Base-by-base conservation (phyloP, 768 basidiomycete genomes). In the Pilatotrama ljubarskyi region DNA sequence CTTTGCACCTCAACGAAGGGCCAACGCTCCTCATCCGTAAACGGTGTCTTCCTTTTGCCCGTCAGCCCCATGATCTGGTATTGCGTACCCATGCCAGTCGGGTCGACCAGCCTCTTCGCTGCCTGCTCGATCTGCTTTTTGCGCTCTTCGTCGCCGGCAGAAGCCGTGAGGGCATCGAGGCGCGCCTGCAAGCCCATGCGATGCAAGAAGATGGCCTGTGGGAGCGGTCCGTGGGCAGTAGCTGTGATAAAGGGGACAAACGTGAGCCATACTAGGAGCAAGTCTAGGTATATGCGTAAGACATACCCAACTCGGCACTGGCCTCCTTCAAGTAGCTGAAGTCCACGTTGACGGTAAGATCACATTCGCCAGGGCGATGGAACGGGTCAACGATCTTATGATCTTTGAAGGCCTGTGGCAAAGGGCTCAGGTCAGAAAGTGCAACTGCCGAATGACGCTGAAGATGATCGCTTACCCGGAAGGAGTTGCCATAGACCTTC, bases 281-380 rank as follows among this genome's bases (percentile, higher is more conserved):
- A 46, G 42, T n/a, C n/a, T n/a, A n/a, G n/a, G n/a, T n/a, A n/a
- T n/a, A n/a, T n/a, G n/a, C n/a, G 20, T 25, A 46, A 38, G 32
- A 71, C 82, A 25, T 59, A 91, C 92, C 90, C 3, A 84, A 74
- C 54, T 82, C 85, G 1, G 72, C 70, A 62, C 94, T 77, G 0
- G 91, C 86, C 74, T 97, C 93, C 68, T 82, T 81, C 46, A 98
- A 78, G 70, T 91, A 92, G 0, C 86, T 84, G 74, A 98, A 98
- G 74, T 99, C 95, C 48, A 99, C 96, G 68, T 98, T 97, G n/a
- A 90, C 87, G 0, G 97, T 99, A 47, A 98, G 75, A 72, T 99
- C 97, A 41, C 91, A 89, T 41, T 90, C 81, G 17, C 97, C 97
- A 0, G 95, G 95, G 10, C 80, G 76, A 52, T 89, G 80, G 69